Percentiles rank a stretch among this genome's conserved stretches.
Conservation (phyloP, 2,329 filamentous ascomycete genomes). For the Phyllosticta paracitricarpa region DNA sequence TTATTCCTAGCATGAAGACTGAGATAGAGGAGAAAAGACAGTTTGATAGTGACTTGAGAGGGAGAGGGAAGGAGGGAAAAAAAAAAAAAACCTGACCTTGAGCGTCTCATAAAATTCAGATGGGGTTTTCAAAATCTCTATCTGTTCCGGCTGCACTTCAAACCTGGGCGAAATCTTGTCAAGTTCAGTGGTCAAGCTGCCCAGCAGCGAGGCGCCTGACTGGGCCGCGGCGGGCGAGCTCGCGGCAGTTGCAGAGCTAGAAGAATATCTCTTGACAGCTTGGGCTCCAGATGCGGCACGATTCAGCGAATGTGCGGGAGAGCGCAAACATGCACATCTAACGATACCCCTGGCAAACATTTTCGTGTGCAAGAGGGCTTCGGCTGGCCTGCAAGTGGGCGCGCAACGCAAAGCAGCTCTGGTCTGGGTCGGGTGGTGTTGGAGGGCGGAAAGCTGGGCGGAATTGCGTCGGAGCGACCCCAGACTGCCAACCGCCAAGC, state of each 20-base stretch:
- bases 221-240: constrained; percentile 19
- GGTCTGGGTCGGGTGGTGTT: neutral
- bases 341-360: constrained; percentile 7
- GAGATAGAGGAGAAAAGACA: neutral
- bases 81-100: constrained; percentile 50
- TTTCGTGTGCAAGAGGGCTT: neutral
- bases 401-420: neutral
- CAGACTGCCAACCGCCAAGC: neutral
- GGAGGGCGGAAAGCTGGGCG: neutral
- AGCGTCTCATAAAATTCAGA: constrained; percentile 84
- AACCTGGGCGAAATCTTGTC: constrained; percentile 89
- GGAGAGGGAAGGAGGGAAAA: neutral
- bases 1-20: neutral
- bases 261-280: constrained; percentile 23
- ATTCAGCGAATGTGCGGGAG: constrained; percentile 1
- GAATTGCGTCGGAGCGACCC: neutral
- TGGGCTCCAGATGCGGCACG: constrained; percentile 15
- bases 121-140: constrained; percentile 69
- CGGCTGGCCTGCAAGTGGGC: neutral
- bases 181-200: constrained; percentile 59
- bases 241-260: constrained; percentile 20
- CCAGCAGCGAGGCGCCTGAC: constrained; percentile 46
- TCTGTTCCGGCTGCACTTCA: constrained; percentile 69
- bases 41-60: neutral
- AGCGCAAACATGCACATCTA: neutral